Percentiles rank a stretch among this genome's conserved stretches.
phyloP scores from a whole-genome alignment of 441 rosid genomes.

The Capsella rubella region DNA sequence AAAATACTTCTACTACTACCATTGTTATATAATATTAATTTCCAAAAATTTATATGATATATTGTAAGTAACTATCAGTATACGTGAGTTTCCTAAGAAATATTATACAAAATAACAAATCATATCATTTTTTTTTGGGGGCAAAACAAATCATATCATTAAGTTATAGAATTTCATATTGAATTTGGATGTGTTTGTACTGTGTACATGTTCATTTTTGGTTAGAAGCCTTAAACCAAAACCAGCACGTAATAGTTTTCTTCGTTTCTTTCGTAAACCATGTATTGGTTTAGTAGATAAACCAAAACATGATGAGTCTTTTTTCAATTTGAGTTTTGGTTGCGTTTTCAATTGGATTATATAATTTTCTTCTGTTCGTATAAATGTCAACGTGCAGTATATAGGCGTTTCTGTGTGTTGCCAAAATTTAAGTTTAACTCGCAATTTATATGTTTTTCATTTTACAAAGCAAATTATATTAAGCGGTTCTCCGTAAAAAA shows the following conservation, averaged over 20 bases:
- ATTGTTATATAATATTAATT: too few relatives aligned
- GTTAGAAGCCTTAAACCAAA: background rate
- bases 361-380: too few relatives aligned
- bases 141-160: background rate
- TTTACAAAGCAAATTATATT: too few relatives aligned
- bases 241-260: slow-evolving; percentile 1
- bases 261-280: background rate
- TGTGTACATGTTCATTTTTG: background rate
- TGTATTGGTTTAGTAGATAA: background rate
- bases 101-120: background rate
- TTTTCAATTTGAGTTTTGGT: background rate
- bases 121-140: background rate
- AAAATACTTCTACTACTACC: background rate
- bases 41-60: background rate
- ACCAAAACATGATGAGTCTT: background rate
- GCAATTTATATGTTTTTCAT: too few relatives aligned
- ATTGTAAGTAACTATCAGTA: background rate
- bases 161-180: background rate
- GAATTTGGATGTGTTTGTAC: background rate
- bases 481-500: too few relatives aligned
- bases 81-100: background rate
- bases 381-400: too few relatives aligned
- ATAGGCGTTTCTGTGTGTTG: too few relatives aligned
- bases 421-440: too few relatives aligned
- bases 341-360: background rate